Evolutionary conservation across 371 early-diverging fungal species (phyloP), one percentile per base, ranked within the genome.

Genomic region (Mucor saturninus): DNA sequence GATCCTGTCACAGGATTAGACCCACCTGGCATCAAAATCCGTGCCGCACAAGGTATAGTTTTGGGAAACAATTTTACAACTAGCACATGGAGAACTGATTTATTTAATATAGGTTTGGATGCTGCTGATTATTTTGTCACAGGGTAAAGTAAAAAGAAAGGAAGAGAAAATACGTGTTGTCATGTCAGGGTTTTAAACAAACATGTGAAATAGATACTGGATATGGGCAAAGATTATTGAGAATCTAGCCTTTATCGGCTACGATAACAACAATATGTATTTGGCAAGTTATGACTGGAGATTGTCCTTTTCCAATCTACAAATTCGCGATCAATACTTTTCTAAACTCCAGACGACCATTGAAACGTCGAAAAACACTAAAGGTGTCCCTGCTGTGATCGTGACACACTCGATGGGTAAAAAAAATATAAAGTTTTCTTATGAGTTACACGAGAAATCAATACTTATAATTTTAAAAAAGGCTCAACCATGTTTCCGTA

Each of bases 231-330:
- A 90, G 52, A 77, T 87, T 29, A 87, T 93, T 59, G 89, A 92
- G 65, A 96, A 95, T 69, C 63, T 96, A 53, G 94, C 94, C 0
- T 89, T 87, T 0, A 84, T 97, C 49, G 96, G 96, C 29, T 95
- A 95, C 71, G 96, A 97, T 75, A 87, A 77, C 74, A 92, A 90
- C 64, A 92, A 87, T 53, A 92, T 96, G 89, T 82, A 90, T 42
- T 75, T 96, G 50, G 95, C 95, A 0, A 82, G 94, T 0, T 98
- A 95, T 72, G 97, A 98, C 77, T 98, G 98, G 98, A 83, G 98
- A 46, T 78, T 98, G 43, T 83, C 92, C 0, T 88, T 91, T 58
- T 58, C 74, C n/a, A 92, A 95, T 52, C 79, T 97, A 4, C 96
- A 98, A 72, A 77, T 74, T 6, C 84, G 98, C 13, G 98, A 98